Percentiles rank a stretch among this genome's conserved stretches.
phyloP scores from a whole-genome alignment of 495 filamentous ascomycete species.

The Penicillium silybi region DNA sequence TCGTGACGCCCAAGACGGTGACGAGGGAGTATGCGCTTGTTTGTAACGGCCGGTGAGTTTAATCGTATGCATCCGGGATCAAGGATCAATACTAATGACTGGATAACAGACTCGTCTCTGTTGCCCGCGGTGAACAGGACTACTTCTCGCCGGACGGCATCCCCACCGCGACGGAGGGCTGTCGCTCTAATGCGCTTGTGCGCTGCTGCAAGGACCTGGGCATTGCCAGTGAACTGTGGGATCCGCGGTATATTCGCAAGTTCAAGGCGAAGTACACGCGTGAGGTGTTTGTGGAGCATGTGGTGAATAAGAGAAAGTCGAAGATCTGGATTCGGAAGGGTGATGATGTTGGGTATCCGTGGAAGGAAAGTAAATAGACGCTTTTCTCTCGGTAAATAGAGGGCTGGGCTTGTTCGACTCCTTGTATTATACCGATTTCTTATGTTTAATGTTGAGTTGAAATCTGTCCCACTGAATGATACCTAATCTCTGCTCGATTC shows the following conservation, averaged over 20 bases:
- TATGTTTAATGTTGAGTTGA: background rate
- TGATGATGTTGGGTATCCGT: slow-evolving; percentile 73
- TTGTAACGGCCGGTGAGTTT: slow-evolving; percentile 76
- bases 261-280: slow-evolving; percentile 65
- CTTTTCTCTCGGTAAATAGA: background rate
- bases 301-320: slow-evolving; percentile 76
- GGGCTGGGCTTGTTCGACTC: background rate
- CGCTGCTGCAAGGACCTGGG: slow-evolving; percentile 97
- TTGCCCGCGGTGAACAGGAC: slow-evolving; percentile 90
- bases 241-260: slow-evolving; percentile 81
- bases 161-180: slow-evolving; percentile 94
- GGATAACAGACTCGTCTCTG: slow-evolving; percentile 68
- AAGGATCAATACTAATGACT: background rate
- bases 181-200: slow-evolving; percentile 94
- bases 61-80: background rate
- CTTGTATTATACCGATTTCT: background rate
- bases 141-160: slow-evolving; percentile 92
- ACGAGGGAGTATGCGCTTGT: slow-evolving; percentile 95
- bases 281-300: slow-evolving; percentile 80
- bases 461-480: background rate
- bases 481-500: background rate
- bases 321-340: slow-evolving; percentile 89
- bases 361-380: slow-evolving; percentile 58
- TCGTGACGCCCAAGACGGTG: slow-evolving; percentile 81
- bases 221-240: slow-evolving; percentile 93